Conservation (phyloP, 352 stramenopile species). For the Phytophthora hibernalis region DNA sequence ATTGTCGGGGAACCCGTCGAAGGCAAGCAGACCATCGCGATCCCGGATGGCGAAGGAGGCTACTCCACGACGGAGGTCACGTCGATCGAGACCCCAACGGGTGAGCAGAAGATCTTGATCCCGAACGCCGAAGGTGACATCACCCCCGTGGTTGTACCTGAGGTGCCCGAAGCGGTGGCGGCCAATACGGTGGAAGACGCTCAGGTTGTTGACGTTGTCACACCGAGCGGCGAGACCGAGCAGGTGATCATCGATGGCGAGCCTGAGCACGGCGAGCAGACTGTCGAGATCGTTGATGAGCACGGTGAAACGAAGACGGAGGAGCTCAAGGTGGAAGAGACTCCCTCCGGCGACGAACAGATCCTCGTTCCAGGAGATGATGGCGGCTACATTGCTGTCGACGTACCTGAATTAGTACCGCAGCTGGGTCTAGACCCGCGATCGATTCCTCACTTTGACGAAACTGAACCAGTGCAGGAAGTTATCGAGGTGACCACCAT, state of each 20-base stretch:
- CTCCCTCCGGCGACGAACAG: neutral
- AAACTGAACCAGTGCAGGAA: too few species aligned
- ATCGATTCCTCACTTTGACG: too few species aligned
- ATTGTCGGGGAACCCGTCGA: conserved; percentile 24
- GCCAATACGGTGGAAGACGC: conserved; percentile 1
- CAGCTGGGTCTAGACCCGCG: too few species aligned
- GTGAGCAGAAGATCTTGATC: conserved; percentile 39
- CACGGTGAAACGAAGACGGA: neutral
- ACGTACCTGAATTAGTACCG: too few species aligned
- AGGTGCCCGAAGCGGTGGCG: conserved; percentile 7
- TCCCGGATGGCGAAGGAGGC: conserved; percentile 18
- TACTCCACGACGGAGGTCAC: conserved; percentile 30
- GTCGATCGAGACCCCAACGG: conserved; percentile 17
- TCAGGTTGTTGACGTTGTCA: conserved; percentile 27
- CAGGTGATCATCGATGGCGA: conserved; percentile 28
- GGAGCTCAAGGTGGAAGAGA: neutral
- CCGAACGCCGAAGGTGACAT: conserved; percentile 27
- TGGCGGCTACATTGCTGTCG: neutral
- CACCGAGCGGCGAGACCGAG: conserved; percentile 10
- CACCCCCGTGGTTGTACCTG: conserved; percentile 24
- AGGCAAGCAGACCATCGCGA: conserved; percentile 25
- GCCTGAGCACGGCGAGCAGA: conserved; percentile 6
- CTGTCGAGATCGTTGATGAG: conserved; percentile 2
- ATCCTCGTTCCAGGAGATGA: conserved; percentile 1
- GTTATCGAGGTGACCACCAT: too few species aligned